A percentile compares a stretch with the other conserved stretches of the same genome.
These are phyloP conservation scores for Aechmea fasciata DNA, from an alignment of 176 grass and related monocot genomes.

Conservation along the genomic window DNA sequence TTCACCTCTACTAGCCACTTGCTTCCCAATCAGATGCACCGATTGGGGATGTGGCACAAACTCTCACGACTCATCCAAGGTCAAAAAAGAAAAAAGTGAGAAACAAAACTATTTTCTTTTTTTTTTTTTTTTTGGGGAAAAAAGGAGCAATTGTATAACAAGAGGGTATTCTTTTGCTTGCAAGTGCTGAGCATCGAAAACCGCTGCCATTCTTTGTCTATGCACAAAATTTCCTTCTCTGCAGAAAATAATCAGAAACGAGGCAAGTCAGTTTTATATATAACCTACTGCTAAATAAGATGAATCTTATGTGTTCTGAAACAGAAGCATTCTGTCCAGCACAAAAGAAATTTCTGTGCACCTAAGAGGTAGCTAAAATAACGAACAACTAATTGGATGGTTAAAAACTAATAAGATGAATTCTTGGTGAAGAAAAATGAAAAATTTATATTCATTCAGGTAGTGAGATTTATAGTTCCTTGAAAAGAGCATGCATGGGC, in stretches of 20 bases:
- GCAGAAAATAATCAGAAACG: constrained; percentile 2
- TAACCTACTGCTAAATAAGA: neutral
- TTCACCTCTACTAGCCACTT: neutral
- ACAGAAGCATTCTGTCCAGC: neutral
- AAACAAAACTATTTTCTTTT: neutral
- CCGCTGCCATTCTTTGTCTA: constrained; percentile 18
- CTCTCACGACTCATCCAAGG: neutral
- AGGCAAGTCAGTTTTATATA: neutral
- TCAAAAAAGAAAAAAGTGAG: neutral
- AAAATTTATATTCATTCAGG: too few relatives aligned
- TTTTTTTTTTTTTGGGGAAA: neutral
- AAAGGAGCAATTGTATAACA: neutral
- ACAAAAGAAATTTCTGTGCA: neutral
- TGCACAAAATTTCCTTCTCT: constrained; percentile 73
- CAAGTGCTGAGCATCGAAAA: neutral
- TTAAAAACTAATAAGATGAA: too few relatives aligned
- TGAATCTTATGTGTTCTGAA: neutral
- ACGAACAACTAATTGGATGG: too few relatives aligned
- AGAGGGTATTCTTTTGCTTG: neutral
- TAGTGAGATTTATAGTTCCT: too few relatives aligned
- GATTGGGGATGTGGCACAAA: neutral
- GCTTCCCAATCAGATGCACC: neutral
- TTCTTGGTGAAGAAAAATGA: too few relatives aligned
- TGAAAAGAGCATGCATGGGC: too few relatives aligned
- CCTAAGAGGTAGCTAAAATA: too few relatives aligned